A percentile compares a stretch with the other conserved stretches of the same genome.
Conservation (phyloP, 768 basidiomycete genomes). For the Chiua virens region DNA sequence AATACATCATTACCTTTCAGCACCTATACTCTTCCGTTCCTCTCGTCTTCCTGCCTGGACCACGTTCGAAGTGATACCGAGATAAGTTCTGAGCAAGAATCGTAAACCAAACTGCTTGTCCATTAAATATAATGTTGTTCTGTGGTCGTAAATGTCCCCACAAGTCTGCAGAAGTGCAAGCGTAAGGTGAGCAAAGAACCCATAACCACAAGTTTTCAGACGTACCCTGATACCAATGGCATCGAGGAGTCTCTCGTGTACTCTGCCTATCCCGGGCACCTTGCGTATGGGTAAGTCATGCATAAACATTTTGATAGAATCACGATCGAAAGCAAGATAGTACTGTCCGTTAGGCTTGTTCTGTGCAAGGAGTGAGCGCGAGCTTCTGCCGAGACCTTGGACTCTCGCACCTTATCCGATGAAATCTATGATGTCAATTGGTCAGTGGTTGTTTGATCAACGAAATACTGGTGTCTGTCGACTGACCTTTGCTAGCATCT, state of each 20-base stretch:
- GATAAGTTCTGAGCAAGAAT: slow-evolving; percentile 74
- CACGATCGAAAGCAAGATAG: slow-evolving; percentile 62
- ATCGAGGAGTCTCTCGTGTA: slow-evolving; percentile 84
- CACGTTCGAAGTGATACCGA: slow-evolving; percentile 84
- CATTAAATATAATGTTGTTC: slow-evolving; percentile 75
- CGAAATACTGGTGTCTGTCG: slow-evolving; percentile 9
- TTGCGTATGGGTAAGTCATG: slow-evolving; percentile 79
- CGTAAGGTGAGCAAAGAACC: background rate
- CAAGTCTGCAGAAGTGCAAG: slow-evolving; percentile 57
- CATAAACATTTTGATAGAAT: slow-evolving; percentile 75
- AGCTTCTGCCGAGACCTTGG: background rate
- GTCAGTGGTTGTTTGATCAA: slow-evolving; percentile 4
- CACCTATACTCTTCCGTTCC: slow-evolving; percentile 89
- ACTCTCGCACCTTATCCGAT: slow-evolving; percentile 71
- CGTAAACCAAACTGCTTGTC: slow-evolving; percentile 83
- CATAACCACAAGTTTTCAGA: background rate
- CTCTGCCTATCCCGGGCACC: slow-evolving; percentile 87
- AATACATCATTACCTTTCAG: slow-evolving; percentile 61
- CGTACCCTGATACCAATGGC: slow-evolving; percentile 78
- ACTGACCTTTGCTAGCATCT: slow-evolving; percentile 95
- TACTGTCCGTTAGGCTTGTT: slow-evolving; percentile 97
- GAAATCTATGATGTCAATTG: slow-evolving; percentile 60
- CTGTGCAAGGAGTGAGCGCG: slow-evolving; percentile 33
- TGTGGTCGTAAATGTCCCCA: slow-evolving; percentile 80
- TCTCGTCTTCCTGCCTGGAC: slow-evolving; percentile 76